Evolutionary conservation across 2,329 filamentous ascomycete species (phyloP).

Genomic region (Herpomyces periplanetae): DNA sequence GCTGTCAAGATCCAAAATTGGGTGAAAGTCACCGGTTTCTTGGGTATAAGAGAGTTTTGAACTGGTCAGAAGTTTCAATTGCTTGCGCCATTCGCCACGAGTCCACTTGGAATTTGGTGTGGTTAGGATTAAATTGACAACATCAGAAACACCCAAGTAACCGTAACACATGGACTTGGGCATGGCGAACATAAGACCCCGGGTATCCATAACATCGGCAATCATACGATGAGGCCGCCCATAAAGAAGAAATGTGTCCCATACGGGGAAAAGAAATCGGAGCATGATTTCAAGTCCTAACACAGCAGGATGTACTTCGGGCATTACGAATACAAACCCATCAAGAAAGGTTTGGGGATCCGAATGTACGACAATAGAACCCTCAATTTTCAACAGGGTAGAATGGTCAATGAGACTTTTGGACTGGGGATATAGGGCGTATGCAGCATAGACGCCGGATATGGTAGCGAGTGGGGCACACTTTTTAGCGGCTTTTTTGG

Average conservation of each 20-base stretch:
- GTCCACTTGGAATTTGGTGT: constrained; percentile 36
- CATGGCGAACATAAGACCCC: constrained; percentile 93
- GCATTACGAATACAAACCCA: constrained; percentile 93
- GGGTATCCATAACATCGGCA: constrained; percentile 45
- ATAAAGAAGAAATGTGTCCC: constrained; percentile 66
- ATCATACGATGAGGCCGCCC: constrained; percentile 54
- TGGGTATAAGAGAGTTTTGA: no score
- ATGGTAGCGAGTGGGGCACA: constrained; percentile 60
- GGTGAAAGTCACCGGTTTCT: no score
- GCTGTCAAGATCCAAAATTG: no score
- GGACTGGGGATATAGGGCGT: constrained; percentile 77
- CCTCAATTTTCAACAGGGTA: constrained; percentile 71
- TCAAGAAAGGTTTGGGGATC: constrained; percentile 37
- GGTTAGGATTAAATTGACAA: constrained; percentile 34
- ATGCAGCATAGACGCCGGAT: constrained; percentile 57
- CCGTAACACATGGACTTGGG: constrained; percentile 55
- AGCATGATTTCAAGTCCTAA: constrained; percentile 84
- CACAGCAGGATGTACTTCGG: constrained; percentile 61
- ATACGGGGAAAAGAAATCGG: constrained; percentile 63
- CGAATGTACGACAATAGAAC: constrained; percentile 50
- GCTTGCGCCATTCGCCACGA: constrained; percentile 58
- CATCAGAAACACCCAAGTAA: constrained; percentile 59
- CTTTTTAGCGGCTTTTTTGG: constrained; percentile 66
- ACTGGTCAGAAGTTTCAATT: constrained; percentile 60
- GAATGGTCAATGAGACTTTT: constrained; percentile 80